phyloP scores from a whole-genome alignment of 495 filamentous ascomycete species.

The Tuber aestivum region DNA sequence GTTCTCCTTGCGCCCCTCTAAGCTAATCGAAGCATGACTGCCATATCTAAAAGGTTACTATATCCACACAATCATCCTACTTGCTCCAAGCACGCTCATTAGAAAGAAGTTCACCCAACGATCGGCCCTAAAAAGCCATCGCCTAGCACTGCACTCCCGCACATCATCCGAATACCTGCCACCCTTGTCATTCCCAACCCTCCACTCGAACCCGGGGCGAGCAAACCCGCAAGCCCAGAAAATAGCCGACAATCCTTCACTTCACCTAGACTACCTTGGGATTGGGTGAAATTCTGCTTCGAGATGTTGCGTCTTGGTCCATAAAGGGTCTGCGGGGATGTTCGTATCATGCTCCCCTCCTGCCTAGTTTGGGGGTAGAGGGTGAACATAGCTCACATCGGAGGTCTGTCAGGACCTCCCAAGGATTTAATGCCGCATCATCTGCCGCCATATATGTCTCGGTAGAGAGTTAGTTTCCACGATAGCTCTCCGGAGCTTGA shows the following conservation, averaged over 20 bases:
- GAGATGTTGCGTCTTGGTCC: constrained; percentile 64
- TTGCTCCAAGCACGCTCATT: not conserved
- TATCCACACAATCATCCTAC: not conserved
- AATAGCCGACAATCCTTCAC: not conserved
- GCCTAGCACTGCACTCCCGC: not conserved
- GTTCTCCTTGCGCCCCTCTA: not conserved
- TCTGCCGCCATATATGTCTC: constrained; percentile 67
- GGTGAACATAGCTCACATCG: constrained; percentile 52
- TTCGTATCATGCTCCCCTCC: constrained; percentile 26
- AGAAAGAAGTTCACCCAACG: not conserved
- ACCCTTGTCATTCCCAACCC: not conserved
- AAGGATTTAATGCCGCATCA: constrained; percentile 76
- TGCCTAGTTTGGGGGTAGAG: constrained; percentile 39
- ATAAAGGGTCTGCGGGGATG: constrained; percentile 54
- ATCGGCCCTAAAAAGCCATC: not conserved
- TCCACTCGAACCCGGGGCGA: not conserved
- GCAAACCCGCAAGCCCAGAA: not conserved
- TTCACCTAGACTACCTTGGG: not conserved
- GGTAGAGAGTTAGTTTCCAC: constrained; percentile 70
- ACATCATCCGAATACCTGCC: not conserved
- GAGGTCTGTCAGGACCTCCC: constrained; percentile 72
- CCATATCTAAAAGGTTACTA: not conserved
- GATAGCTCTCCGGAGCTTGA: constrained; percentile 83
- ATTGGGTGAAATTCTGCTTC: constrained; percentile 42
- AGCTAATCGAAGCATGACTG: not conserved